Percentiles rank a stretch among this genome's conserved stretches.
phyloP scores from a whole-genome alignment of 805 yeast species.

The Metschnikowia matae region DNA sequence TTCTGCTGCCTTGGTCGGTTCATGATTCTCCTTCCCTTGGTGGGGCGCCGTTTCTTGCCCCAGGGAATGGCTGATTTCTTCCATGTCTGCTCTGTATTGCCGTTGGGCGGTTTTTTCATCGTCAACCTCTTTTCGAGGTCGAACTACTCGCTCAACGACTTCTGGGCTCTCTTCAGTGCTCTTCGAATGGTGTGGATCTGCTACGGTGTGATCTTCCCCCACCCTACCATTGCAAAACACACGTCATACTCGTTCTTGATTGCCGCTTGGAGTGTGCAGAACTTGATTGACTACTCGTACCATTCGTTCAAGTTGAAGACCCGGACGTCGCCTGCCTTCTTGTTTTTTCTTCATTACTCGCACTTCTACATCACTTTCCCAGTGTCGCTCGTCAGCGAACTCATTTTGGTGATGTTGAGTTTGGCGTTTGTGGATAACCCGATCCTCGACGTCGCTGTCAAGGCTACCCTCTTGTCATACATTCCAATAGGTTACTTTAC shows the following conservation, averaged over 20 bases:
- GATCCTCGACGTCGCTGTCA: conserved; percentile 24
- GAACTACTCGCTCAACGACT: conserved; percentile 12
- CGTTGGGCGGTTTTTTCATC: conserved; percentile 24
- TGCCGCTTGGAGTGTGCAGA: conserved; percentile 31
- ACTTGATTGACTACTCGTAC: conserved; percentile 32
- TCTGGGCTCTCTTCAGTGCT: conserved; percentile 29
- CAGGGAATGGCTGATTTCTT: conserved; percentile 72
- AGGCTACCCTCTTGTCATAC: conserved; percentile 27
- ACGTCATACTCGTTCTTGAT: conserved; percentile 38
- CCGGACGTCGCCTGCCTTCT: conserved; percentile 29
- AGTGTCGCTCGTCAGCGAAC: conserved; percentile 29
- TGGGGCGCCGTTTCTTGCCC: conserved; percentile 61
- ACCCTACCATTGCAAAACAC: conserved; percentile 41
- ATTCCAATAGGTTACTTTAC: conserved; percentile 34
- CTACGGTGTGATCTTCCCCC: conserved; percentile 40
- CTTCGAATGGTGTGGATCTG: conserved; percentile 36
- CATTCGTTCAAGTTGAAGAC: conserved; percentile 35
- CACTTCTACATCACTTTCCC: conserved; percentile 35
- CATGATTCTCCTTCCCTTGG: conserved; percentile 53
- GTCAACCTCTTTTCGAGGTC: conserved; percentile 8
- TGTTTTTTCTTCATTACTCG: conserved; percentile 36
- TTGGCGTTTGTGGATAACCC: conserved; percentile 26
- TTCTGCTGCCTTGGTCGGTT: conserved; percentile 47
- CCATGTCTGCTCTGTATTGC: conserved; percentile 36
- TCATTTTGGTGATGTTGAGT: conserved; percentile 33